Percentiles rank a stretch among this genome's conserved stretches.
These are phyloP conservation scores for Aechmea fasciata DNA, from an alignment of 176 grass and related monocot species.

Conservation along the genomic window DNA sequence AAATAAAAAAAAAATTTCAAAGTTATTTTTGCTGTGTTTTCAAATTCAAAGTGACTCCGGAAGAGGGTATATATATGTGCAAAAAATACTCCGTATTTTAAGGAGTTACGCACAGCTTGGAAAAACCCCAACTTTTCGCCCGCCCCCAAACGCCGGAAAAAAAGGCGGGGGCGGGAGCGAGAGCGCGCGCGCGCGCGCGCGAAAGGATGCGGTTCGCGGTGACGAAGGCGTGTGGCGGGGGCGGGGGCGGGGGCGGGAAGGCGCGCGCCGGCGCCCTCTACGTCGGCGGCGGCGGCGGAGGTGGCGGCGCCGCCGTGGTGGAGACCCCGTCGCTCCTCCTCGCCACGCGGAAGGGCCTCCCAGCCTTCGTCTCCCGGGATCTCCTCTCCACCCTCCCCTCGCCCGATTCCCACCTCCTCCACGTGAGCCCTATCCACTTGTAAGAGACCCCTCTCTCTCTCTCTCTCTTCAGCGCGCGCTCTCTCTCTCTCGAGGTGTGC, in stretches of 20 bases:
- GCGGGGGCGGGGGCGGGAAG: slow-evolving; percentile 28
- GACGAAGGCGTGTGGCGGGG: slow-evolving; percentile 25
- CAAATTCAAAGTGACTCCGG: too few relatives aligned
- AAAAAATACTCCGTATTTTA: too few relatives aligned
- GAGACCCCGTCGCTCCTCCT: slow-evolving; percentile 76
- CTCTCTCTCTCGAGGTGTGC: neutral
- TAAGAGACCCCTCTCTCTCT: slow-evolving; percentile 18
- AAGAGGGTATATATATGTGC: too few relatives aligned
- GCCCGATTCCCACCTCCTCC: slow-evolving; percentile 71
- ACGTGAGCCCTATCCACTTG: slow-evolving; percentile 86
- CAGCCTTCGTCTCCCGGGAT: slow-evolving; percentile 60
- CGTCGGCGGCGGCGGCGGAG: slow-evolving; percentile 9
- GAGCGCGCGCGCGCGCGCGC: neutral
- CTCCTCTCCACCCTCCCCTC: slow-evolving; percentile 54
- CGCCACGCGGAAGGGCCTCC: slow-evolving; percentile 65
- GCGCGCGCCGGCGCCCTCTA: slow-evolving; percentile 33
- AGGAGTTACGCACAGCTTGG: too few relatives aligned
- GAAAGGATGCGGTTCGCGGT: slow-evolving; percentile 32
- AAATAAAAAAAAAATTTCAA: too few relatives aligned
- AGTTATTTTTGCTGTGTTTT: too few relatives aligned
- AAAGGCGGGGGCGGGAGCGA: neutral
- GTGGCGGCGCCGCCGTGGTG: slow-evolving; percentile 2
- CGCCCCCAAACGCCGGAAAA: neutral
- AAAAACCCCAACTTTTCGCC: too few relatives aligned
- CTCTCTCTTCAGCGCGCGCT: neutral